Percentiles rank a stretch among this genome's conserved stretches.
These are phyloP conservation scores for Psilocybe tampanensis DNA, from an alignment of 768 basidiomycete genomes.

Conservation along the genomic window DNA sequence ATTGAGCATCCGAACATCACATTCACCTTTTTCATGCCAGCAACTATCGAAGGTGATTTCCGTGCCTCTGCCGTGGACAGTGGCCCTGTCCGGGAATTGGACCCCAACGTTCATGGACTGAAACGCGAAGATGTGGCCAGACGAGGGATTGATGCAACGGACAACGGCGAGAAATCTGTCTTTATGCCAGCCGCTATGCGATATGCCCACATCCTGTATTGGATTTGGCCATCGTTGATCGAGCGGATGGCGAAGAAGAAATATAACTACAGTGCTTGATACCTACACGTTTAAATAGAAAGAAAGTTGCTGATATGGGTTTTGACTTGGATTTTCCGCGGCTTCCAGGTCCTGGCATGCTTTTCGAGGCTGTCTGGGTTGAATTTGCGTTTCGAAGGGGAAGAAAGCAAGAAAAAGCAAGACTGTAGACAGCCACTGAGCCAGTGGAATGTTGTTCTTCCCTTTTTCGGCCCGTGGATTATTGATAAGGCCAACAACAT, in stretches of 20 bases:
- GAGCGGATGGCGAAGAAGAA: conserved; percentile 63
- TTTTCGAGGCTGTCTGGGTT: not conserved
- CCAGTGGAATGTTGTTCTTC: not conserved
- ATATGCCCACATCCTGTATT: conserved; percentile 59
- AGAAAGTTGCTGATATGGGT: too few species aligned
- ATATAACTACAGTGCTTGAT: conserved; percentile 51
- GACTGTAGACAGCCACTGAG: too few species aligned
- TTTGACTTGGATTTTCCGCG: conserved; percentile 10
- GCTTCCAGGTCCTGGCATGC: conserved; percentile 23
- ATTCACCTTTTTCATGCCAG: conserved; percentile 66
- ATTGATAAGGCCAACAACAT: not conserved
- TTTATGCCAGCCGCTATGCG: conserved; percentile 56
- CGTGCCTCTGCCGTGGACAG: conserved; percentile 78
- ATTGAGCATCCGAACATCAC: conserved; percentile 75
- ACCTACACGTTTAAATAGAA: not conserved
- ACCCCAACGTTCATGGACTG: conserved; percentile 61
- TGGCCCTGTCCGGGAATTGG: conserved; percentile 43
- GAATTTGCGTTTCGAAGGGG: not conserved
- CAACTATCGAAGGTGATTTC: conserved; percentile 77
- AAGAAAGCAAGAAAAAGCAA: not conserved
- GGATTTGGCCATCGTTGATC: conserved; percentile 60
- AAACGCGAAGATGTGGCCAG: conserved; percentile 61
- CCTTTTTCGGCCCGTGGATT: not conserved
- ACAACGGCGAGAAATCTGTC: conserved; percentile 55
- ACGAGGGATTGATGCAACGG: conserved; percentile 62